Percentiles rank a stretch among this genome's conserved stretches.
phyloP scores from a whole-genome alignment of 805 yeast genomes.

The Candida michaelii region DNA sequence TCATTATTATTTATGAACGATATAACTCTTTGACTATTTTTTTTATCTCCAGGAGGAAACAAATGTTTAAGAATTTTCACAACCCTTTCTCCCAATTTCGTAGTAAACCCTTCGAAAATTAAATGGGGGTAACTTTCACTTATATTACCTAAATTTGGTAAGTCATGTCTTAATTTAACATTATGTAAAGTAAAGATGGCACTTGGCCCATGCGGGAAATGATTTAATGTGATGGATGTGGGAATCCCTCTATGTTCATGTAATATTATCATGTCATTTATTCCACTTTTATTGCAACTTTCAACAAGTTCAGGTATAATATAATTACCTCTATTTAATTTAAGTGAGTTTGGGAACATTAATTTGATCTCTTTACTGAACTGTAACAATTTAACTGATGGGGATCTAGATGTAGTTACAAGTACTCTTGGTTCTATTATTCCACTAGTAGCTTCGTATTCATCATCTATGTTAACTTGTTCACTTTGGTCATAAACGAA shows the following conservation, averaged over 20 bases:
- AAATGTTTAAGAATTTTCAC: slow-evolving; percentile 79
- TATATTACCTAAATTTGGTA: slow-evolving; percentile 79
- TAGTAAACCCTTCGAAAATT: slow-evolving; percentile 84
- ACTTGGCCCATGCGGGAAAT: slow-evolving; percentile 98
- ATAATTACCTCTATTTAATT: slow-evolving; percentile 91
- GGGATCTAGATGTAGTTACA: slow-evolving; percentile 92
- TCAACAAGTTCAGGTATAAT: slow-evolving; percentile 80
- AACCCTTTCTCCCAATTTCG: slow-evolving; percentile 80
- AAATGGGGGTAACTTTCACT: slow-evolving; percentile 93
- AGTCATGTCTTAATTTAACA: slow-evolving; percentile 91
- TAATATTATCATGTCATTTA: slow-evolving; percentile 79
- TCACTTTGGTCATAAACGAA: slow-evolving; percentile 83
- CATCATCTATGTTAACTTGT: slow-evolving; percentile 78
- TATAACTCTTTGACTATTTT: slow-evolving; percentile 85
- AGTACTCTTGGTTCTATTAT: slow-evolving; percentile 85
- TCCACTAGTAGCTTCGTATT: slow-evolving; percentile 85
- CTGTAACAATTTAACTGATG: slow-evolving; percentile 80
- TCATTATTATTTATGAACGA: slow-evolving; percentile 90
- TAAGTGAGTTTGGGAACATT: slow-evolving; percentile 83
- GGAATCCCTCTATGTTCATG: slow-evolving; percentile 99
- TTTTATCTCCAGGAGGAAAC: slow-evolving; percentile 96
- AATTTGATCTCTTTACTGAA: slow-evolving; percentile 90
- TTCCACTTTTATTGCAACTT: slow-evolving; percentile 77
- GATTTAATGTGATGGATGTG: slow-evolving; percentile 86
- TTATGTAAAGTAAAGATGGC: slow-evolving; percentile 92